Percentiles rank a stretch among this genome's conserved stretches.
Evolutionary conservation across 106 monocot species (phyloP).

Genomic region (Chionographis japonica): DNA sequence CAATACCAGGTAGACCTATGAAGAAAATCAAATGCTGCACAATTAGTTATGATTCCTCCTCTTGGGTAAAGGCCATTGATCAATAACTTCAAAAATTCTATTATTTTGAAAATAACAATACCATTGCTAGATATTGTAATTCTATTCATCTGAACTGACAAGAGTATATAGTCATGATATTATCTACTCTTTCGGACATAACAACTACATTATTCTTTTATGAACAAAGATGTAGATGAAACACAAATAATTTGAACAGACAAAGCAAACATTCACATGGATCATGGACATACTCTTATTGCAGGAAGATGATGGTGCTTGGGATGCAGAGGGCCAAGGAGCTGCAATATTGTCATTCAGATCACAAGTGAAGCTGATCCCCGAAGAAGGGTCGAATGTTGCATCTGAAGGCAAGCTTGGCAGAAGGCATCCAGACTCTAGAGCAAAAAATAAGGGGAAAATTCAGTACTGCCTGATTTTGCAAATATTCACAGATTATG

Average conservation of each 20-base stretch:
- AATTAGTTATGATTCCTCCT: no score
- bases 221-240: neutral
- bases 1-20: no score
- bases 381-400: slow-evolving; percentile 65
- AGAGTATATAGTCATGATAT: no score
- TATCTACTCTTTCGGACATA: no score
- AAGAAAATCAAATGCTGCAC: no score
- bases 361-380: slow-evolving; percentile 97
- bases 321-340: slow-evolving; percentile 82
- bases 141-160: no score
- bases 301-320: slow-evolving; percentile 64
- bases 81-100: no score
- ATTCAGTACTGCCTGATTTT: neutral
- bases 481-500: neutral
- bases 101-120: neutral
- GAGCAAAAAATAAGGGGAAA: slow-evolving; percentile 7
- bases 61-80: no score
- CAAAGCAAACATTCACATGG: neutral
- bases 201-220: no score
- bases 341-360: slow-evolving; percentile 99
- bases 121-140: no score
- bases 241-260: neutral
- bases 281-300: slow-evolving; percentile 62
- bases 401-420: slow-evolving; percentile 97
- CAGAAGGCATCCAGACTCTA: slow-evolving; percentile 92